Percentiles rank a stretch among this genome's conserved stretches.
phyloP scores from a whole-genome alignment of 371 early-diverging fungal genomes.

The Rhizopus arrhizus region DNA sequence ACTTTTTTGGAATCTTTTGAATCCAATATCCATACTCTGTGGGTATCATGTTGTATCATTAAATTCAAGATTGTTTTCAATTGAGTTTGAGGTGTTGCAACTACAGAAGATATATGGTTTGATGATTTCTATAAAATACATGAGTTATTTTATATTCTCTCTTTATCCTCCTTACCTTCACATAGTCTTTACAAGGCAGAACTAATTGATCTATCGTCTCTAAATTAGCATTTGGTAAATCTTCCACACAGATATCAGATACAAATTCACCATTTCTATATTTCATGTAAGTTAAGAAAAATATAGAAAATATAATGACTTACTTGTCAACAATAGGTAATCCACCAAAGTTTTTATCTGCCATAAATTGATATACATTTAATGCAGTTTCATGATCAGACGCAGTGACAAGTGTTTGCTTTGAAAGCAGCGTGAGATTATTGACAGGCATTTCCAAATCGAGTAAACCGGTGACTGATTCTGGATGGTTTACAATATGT shows the following conservation, averaged over 20 bases:
- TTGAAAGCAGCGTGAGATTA: slow-evolving; percentile 22
- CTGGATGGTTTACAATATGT: slow-evolving; percentile 48
- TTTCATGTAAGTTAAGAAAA: not conserved
- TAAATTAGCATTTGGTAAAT: slow-evolving; percentile 52
- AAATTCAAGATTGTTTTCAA: slow-evolving; percentile 37
- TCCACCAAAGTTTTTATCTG: slow-evolving; percentile 46
- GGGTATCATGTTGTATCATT: slow-evolving; percentile 47
- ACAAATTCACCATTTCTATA: slow-evolving; percentile 38
- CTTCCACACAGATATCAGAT: slow-evolving; percentile 53
- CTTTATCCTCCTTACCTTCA: slow-evolving; percentile 29
- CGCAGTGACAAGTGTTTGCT: slow-evolving; percentile 36
- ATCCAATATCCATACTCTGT: slow-evolving; percentile 61
- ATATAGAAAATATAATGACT: not conserved
- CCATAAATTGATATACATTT: slow-evolving; percentile 51
- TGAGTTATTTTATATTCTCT: not conserved
- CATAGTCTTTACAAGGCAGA: slow-evolving; percentile 50
- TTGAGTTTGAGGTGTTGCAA: slow-evolving; percentile 33
- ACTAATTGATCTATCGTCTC: slow-evolving; percentile 41
- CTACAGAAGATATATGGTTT: slow-evolving; percentile 27
- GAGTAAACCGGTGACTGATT: slow-evolving; percentile 37
- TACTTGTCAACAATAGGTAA: slow-evolving; percentile 54
- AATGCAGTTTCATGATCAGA: slow-evolving; percentile 39
- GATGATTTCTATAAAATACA: slow-evolving; percentile 13
- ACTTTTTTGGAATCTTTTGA: slow-evolving; percentile 33
- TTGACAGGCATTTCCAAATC: slow-evolving; percentile 37